A percentile compares a stretch with the other conserved stretches of the same genome.
phyloP scores from a whole-genome alignment of 2,329 filamentous ascomycete genomes.

The Pseudogymnoascus sp. region DNA sequence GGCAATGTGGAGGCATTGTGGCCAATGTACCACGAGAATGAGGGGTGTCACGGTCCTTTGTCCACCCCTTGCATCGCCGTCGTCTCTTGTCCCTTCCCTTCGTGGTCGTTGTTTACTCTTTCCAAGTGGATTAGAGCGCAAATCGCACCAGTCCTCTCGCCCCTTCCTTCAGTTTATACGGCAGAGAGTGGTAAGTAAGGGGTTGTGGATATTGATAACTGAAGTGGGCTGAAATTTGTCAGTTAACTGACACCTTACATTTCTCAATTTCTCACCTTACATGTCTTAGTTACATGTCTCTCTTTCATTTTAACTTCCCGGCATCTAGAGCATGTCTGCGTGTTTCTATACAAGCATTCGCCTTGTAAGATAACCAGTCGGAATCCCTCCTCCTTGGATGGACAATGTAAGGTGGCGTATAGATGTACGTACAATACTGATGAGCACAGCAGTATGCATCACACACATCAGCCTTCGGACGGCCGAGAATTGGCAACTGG shows the following conservation, averaged over 20 bases:
- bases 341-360: not conserved
- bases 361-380: not conserved
- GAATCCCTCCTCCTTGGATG: not conserved
- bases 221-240: not conserved
- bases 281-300: conserved; percentile 1
- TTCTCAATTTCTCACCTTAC: not conserved
- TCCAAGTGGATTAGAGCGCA: not conserved
- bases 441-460: not conserved
- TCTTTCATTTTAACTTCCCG: not conserved
- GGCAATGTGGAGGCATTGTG: not conserved
- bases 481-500: not conserved
- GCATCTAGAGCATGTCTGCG: not conserved
- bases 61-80: not conserved
- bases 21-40: not conserved
- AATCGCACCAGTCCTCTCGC: not conserved
- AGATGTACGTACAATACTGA: not conserved
- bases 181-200: not conserved
- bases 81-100: not conserved
- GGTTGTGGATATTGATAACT: not conserved
- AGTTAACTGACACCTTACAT: conserved; percentile 1
- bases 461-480: not conserved
- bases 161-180: not conserved
- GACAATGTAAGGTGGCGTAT: not conserved
- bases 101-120: not conserved
- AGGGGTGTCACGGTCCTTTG: conserved; percentile 2